phyloP scores from a whole-genome alignment of 768 basidiomycete genomes.

The Auricularia cornea region DNA sequence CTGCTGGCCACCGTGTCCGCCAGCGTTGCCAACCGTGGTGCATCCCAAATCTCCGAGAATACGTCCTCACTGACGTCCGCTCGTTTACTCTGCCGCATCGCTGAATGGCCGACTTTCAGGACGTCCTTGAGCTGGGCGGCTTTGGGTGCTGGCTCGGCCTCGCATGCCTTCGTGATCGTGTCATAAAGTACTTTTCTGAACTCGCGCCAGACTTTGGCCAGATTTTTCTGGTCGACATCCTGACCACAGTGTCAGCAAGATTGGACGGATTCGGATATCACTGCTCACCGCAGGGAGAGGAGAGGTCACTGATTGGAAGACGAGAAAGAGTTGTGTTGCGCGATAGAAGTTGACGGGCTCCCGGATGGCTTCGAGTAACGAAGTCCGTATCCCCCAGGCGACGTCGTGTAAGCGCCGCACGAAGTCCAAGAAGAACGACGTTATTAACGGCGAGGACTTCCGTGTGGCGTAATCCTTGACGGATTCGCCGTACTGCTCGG shows the following conservation, averaged over 20 bases:
- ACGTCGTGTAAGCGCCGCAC: slow-evolving; percentile 52
- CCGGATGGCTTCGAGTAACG: slow-evolving; percentile 46
- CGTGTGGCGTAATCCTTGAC: slow-evolving; percentile 69
- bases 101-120: slow-evolving; percentile 57
- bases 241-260: slow-evolving; percentile 14
- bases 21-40: slow-evolving; percentile 46
- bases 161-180: slow-evolving; percentile 40
- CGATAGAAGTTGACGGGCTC: slow-evolving; percentile 72
- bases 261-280: slow-evolving; percentile 14
- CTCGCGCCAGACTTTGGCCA: slow-evolving; percentile 38
- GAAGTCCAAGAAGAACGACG: slow-evolving; percentile 71
- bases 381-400: slow-evolving; percentile 57
- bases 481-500: slow-evolving; percentile 54
- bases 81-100: slow-evolving; percentile 58
- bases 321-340: slow-evolving; percentile 61
- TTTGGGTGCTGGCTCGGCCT: slow-evolving; percentile 38
- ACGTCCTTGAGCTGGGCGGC: slow-evolving; percentile 71
- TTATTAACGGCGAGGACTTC: slow-evolving; percentile 69
- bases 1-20: slow-evolving; percentile 38
- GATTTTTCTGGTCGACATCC: slow-evolving; percentile 33
- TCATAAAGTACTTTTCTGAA: slow-evolving; percentile 43
- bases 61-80: slow-evolving; percentile 24
- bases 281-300: slow-evolving; percentile 34
- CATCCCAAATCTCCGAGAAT: slow-evolving; percentile 46
- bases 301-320: slow-evolving; percentile 56